phyloP scores from a whole-genome alignment of 2,329 filamentous ascomycete genomes.

The Metarhizium guizhouense region DNA sequence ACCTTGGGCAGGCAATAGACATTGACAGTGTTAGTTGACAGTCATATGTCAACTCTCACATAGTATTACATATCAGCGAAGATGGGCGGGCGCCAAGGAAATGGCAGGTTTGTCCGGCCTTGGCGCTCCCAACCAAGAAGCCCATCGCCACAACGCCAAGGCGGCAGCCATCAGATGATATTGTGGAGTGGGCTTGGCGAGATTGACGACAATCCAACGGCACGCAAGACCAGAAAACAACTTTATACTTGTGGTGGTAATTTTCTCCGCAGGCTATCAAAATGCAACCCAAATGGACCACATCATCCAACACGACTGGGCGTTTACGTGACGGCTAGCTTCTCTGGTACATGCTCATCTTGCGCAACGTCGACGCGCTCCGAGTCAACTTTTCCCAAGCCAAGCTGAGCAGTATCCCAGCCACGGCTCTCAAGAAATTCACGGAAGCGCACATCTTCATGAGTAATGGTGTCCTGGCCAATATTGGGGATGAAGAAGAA shows the following conservation, averaged over 20 bases:
- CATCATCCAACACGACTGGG: not conserved
- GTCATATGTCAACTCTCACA: too few species aligned
- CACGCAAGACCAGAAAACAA: not conserved
- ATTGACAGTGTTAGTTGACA: too few species aligned
- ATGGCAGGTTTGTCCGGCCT: too few species aligned
- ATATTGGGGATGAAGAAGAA: conserved; percentile 66
- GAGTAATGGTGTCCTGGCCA: conserved; percentile 73
- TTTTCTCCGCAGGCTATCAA: too few species aligned
- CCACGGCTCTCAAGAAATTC: conserved; percentile 64
- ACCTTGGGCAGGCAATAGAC: too few species aligned
- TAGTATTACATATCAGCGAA: too few species aligned
- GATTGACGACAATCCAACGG: not conserved
- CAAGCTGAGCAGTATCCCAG: conserved; percentile 58
- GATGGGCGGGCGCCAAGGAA: too few species aligned
- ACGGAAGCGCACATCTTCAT: conserved; percentile 69
- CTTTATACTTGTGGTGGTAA: too few species aligned
- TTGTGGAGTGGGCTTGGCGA: not conserved
- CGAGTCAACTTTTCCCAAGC: conserved; percentile 14
- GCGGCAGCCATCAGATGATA: not conserved
- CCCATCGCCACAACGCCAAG: not conserved
- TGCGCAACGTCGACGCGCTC: not conserved
- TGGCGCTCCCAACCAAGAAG: too few species aligned
- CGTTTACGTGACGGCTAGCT: not conserved
- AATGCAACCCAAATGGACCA: not conserved
- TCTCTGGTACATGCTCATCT: not conserved